Percentiles rank a stretch among this genome's conserved stretches.
These are phyloP conservation scores for Fusarium mangiferae DNA, from an alignment of 2,329 filamentous ascomycete species.

Conservation along the genomic window DNA sequence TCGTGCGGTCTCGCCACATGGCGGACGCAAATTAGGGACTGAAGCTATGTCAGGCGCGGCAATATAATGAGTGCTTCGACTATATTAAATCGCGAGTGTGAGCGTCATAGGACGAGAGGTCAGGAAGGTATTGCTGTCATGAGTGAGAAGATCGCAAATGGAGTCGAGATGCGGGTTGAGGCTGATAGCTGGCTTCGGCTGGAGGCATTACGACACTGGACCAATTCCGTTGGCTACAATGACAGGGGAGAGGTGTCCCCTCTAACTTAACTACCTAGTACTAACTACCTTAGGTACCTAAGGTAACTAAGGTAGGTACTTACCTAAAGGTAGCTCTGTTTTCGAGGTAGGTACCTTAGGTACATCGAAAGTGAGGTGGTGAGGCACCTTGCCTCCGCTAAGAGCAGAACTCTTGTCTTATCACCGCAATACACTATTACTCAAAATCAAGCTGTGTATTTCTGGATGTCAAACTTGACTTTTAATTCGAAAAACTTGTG, in stretches of 20 bases:
- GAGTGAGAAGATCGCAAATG: slow-evolving; percentile 36
- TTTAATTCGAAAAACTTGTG: not conserved
- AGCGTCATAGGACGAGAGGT: slow-evolving; percentile 42
- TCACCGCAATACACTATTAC: not conserved
- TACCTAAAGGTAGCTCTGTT: too few species aligned
- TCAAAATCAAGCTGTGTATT: not conserved
- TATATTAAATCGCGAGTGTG: slow-evolving; percentile 18
- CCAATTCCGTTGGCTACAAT: slow-evolving; percentile 22
- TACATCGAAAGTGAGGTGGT: not conserved
- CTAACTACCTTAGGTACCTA: too few species aligned
- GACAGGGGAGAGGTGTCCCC: slow-evolving; percentile 27
- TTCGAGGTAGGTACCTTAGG: too few species aligned
- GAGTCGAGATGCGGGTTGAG: slow-evolving; percentile 37
- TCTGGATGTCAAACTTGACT: not conserved
- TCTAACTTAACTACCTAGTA: too few species aligned
- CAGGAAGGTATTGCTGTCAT: slow-evolving; percentile 40
- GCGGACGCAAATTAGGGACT: slow-evolving; percentile 61
- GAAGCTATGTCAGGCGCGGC: slow-evolving; percentile 42
- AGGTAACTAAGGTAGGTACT: too few species aligned
- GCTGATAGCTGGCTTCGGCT: slow-evolving; percentile 36
- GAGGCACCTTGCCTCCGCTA: not conserved
- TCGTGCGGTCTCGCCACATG: slow-evolving; percentile 99
- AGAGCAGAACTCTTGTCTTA: not conserved
- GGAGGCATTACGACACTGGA: slow-evolving; percentile 39
- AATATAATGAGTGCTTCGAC: slow-evolving; percentile 16